phyloP scores from a whole-genome alignment of 106 monocot genomes.

The Allium fistulosum region DNA sequence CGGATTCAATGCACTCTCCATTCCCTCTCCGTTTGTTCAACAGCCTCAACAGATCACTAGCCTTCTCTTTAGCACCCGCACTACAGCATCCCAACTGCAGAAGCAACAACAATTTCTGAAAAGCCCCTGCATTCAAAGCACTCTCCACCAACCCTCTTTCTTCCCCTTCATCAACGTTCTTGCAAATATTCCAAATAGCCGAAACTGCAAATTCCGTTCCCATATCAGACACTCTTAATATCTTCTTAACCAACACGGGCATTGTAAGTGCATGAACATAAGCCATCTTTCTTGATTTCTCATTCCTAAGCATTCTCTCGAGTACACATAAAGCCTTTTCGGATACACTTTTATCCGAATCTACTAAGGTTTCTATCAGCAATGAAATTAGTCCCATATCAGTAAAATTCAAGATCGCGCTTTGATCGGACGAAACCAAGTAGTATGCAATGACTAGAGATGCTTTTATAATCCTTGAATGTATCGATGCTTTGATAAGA shows the following conservation, averaged over 20 bases:
- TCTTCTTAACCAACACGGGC: constrained; percentile 70
- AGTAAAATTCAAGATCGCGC: constrained; percentile 9
- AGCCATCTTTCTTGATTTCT: constrained; percentile 22
- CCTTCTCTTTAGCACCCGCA: constrained; percentile 35
- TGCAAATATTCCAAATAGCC: constrained; percentile 60
- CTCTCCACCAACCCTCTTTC: not conserved
- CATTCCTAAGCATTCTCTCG: constrained; percentile 20
- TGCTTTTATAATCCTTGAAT: constrained; percentile 44
- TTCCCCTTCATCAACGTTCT: not conserved
- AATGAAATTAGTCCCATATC: constrained; percentile 25
- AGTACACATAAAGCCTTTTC: constrained; percentile 61
- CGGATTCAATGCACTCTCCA: constrained; percentile 38
- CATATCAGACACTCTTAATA: constrained; percentile 47
- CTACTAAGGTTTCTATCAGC: constrained; percentile 25
- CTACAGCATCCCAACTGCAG: constrained; percentile 43
- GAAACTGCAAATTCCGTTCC: constrained; percentile 69
- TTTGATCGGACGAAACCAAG: constrained; percentile 14
- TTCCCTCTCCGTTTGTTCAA: constrained; percentile 25
- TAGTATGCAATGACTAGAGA: constrained; percentile 40
- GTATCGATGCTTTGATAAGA: constrained; percentile 51
- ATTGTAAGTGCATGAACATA: constrained; percentile 34
- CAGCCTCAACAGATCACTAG: constrained; percentile 38
- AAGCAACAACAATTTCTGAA: constrained; percentile 57
- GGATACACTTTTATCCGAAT: constrained; percentile 36
- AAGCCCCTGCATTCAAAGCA: constrained; percentile 43